These are phyloP conservation scores for Pezicula neosporulosa DNA, from an alignment of 2,329 filamentous ascomycete species.

Conservation along the genomic window DNA sequence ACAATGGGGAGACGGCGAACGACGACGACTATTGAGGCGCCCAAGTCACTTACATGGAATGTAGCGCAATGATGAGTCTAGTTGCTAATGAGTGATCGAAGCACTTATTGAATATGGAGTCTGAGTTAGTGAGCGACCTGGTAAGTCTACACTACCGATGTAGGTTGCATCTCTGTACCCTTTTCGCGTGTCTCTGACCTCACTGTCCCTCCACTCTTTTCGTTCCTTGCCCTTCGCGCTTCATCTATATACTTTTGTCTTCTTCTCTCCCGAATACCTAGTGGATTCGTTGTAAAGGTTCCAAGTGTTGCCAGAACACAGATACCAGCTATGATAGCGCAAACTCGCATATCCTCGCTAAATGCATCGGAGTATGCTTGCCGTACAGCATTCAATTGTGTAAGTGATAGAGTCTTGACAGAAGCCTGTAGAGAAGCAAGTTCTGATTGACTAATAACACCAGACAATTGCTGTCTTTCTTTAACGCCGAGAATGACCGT, in stretches of 20 bases:
- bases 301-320: slow-evolving; percentile 5
- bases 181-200: too few relatives aligned
- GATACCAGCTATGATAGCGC: slow-evolving; percentile 5
- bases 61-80: too few relatives aligned
- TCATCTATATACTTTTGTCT: slow-evolving; percentile 1
- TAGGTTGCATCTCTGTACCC: too few relatives aligned
- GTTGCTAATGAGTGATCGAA: too few relatives aligned
- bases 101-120: too few relatives aligned
- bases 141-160: too few relatives aligned
- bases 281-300: slow-evolving; percentile 4
- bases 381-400: slow-evolving; percentile 4
- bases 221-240: neutral
- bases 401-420: neutral
- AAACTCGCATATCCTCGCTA: slow-evolving; percentile 5
- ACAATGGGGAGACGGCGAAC: too few relatives aligned
- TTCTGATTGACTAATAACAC: neutral
- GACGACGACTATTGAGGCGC: too few relatives aligned
- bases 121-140: too few relatives aligned
- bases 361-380: slow-evolving; percentile 8
- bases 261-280: neutral
- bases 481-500: slow-evolving; percentile 50
- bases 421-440: neutral
- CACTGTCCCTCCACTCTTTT: neutral
- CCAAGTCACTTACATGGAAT: too few relatives aligned
- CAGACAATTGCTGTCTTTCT: neutral